Evolutionary conservation across 139 green algal genomes (phyloP).

Genomic region (Ettlia oleoabundans): DNA sequence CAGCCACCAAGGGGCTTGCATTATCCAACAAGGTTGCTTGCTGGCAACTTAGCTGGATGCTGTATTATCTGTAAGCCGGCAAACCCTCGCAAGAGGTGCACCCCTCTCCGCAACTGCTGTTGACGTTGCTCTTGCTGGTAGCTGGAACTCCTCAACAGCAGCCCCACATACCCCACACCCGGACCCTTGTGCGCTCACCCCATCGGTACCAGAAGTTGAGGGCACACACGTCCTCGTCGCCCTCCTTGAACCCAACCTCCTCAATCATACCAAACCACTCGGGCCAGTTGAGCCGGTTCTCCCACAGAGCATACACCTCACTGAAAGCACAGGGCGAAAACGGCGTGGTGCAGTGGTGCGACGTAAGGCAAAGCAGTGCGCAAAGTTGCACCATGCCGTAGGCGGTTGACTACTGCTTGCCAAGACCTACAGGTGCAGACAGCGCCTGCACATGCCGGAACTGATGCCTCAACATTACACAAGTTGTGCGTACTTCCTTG

Average conservation of each 20-base stretch:
- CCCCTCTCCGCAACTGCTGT: no score
- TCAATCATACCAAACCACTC: constrained; percentile 58
- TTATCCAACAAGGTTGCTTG: no score
- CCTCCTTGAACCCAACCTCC: constrained; percentile 48
- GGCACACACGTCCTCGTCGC: constrained; percentile 22
- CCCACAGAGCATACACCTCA: constrained; percentile 47
- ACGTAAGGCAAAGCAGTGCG: neutral
- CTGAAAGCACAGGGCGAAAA: neutral
- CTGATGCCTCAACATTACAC: no score
- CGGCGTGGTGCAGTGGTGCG: neutral
- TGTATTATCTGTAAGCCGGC: no score
- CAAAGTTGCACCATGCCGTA: neutral
- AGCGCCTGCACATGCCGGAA: no score
- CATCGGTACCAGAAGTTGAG: constrained; percentile 53
- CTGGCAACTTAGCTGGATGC: no score
- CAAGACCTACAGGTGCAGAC: no score
- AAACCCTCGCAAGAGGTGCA: no score
- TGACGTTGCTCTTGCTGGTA: neutral
- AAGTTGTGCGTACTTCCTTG: no score
- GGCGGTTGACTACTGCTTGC: no score
- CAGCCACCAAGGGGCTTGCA: no score
- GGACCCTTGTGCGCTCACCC: constrained; percentile 31
- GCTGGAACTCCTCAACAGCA: no score
- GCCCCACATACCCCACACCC: neutral
- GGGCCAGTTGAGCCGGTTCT: constrained; percentile 47